phyloP scores from a whole-genome alignment of 176 grass and related monocot genomes.

The Eleusine coracana region DNA sequence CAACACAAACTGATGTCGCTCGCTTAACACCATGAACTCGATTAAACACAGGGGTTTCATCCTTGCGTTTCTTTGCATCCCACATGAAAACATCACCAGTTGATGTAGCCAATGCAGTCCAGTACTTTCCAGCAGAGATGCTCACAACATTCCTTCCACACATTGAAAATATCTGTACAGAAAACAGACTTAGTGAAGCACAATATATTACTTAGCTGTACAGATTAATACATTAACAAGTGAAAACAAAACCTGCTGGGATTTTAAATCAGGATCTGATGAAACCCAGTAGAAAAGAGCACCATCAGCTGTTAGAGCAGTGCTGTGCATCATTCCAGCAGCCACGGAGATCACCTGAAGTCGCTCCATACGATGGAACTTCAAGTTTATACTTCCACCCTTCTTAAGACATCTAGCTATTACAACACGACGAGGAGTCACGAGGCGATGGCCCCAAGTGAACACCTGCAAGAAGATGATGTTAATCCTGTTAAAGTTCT shows the following conservation, averaged over 20 bases:
- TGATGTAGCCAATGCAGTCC: constrained; percentile 84
- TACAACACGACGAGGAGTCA: constrained; percentile 89
- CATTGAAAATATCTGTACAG: constrained; percentile 76
- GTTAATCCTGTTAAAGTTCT: constrained; percentile 19
- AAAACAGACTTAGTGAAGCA: constrained; percentile 29
- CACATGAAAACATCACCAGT: constrained; percentile 97
- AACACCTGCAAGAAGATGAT: constrained; percentile 62
- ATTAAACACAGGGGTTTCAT: constrained; percentile 64
- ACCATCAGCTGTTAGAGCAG: constrained; percentile 85
- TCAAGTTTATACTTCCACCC: constrained; percentile 83
- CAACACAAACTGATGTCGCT: constrained; percentile 91
- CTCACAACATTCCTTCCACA: constrained; percentile 70
- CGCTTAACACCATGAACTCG: constrained; percentile 88
- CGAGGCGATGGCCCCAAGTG: constrained; percentile 94
- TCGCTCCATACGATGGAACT: constrained; percentile 86
- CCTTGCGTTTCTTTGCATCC: constrained; percentile 90
- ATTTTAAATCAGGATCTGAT: constrained; percentile 94
- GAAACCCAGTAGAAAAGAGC: constrained; percentile 94
- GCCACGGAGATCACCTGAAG: constrained; percentile 87
- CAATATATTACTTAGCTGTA: constrained; percentile 27
- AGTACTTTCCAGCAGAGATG: constrained; percentile 96
- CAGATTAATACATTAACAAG: constrained; percentile 28
- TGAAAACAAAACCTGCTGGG: constrained; percentile 77
- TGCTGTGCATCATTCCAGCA: constrained; percentile 83
- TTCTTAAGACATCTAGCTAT: constrained; percentile 87